Base-by-base conservation (phyloP, 2,329 filamentous ascomycete genomes). In the Pseudocercospora crystallina region DNA sequence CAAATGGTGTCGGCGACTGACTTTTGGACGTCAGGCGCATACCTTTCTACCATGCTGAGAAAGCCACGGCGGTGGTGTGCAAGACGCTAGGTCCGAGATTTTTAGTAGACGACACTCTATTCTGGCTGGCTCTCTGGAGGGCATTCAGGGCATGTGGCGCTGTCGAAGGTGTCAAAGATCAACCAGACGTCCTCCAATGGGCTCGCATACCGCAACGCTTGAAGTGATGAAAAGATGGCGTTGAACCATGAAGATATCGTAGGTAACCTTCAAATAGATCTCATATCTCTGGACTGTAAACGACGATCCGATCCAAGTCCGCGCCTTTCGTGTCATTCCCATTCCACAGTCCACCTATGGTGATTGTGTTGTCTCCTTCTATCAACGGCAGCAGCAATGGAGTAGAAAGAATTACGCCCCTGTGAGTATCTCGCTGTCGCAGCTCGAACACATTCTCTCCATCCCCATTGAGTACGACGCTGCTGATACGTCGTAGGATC, bases 121-220 rank as follows among this genome's bases (percentile, higher is more conserved):
- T 97, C 80, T 71, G 96, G 67, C 80, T 80, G 69, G 84, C 88
- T 61, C 73, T 97, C 10, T 49, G 47, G 47, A 39, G 32, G 38
- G 29, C 47, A 5, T 49, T 49, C 39, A 37, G 35, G 17, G 17
- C 14, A 2, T 44, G 42, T 29, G 11, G 32, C 15, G 35, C 33
- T 8, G 42, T 44, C 14, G 42, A 44, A 35, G 31, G 31, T 34
- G 33, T 33, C 15, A 34, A 44, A 17, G 26, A 17, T 5, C 29
- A 15, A 26, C 32, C 42, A 13, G 42, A 33, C 7, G 42, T 34
- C 26, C 29, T 44, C 5, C 32, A 34, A 31, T 44, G 42, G 42
- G 20, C 7, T 26, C 20, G 20, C 3, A 7, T 7, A 26, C 20
- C 20, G 7, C 20, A 26, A 26, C 4, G 7, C 4, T 26, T 26